Base-by-base conservation (phyloP, 2,329 filamentous ascomycete genomes). In the Fusarium sp. region DNA sequence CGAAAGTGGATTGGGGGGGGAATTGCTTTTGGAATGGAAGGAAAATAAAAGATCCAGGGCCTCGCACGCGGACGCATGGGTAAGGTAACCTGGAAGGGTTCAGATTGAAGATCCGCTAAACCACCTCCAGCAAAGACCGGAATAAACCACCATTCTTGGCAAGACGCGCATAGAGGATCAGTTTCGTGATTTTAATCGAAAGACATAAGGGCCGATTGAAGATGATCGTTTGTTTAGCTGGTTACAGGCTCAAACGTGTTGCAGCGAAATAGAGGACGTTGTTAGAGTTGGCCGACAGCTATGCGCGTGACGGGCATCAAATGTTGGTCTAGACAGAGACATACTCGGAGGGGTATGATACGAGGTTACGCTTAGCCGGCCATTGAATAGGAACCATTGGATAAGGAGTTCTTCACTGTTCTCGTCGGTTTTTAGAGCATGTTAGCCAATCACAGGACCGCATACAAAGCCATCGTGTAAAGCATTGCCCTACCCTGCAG, bases 11-110 rank as follows among this genome's bases (percentile, higher is more conserved):
- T 52, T 65, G 71, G 35, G 36, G 49, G 41, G 44, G 41, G 44
- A 47, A 48, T 58, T 58, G 52, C 15, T 47, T 66, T 45, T 31
- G 57, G 69, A 51, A 62, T 56, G 26, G 48, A 41, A 52, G 68
- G 65, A 74, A 74, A 74, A 70, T 66, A 73, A 61, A 75, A 75
- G 72, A 75, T 75, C 72, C 69, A 74, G 60, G 57, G 38, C 63
- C 55, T 12, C 26, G 56, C 20, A 14, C 26, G 45, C 33, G 13
- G 41, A 41, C 12, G 33, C 14, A 39, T 66, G 70, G 71, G 60
- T 73, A 52, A 52, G 49, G 33, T 52, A 5, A 45, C 11, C 9
- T 24, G 33, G 33, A 54, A 63, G 63, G 63, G 68, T 56, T 56
- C 11, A 18, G 6, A 44, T 54, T 57, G 59, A 28, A 38, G 39